A percentile compares a stretch with the other conserved stretches of the same genome.
Evolutionary conservation across 2,329 filamentous ascomycete genomes (phyloP).

Genomic region (Alternaria sp.): DNA sequence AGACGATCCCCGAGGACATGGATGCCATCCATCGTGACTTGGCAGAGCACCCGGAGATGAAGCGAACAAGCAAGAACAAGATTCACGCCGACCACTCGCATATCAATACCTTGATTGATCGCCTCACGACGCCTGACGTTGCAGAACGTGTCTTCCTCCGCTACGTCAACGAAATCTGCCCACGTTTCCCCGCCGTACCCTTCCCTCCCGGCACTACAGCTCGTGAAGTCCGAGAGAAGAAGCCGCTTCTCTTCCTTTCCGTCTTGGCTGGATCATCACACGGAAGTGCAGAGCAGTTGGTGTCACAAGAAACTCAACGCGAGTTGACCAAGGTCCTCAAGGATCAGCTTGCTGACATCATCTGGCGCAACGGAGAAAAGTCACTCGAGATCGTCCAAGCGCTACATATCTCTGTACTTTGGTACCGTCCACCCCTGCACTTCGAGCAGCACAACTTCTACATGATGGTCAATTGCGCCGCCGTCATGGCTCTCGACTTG

Average conservation of each 20-base stretch:
- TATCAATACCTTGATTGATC: conserved; percentile 52
- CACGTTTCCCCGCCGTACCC: conserved; percentile 66
- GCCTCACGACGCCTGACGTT: conserved; percentile 60
- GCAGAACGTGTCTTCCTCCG: conserved; percentile 66
- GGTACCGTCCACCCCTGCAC: conserved; percentile 84
- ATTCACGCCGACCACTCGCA: conserved; percentile 49
- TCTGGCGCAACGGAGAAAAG: conserved; percentile 80
- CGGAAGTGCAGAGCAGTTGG: conserved; percentile 53
- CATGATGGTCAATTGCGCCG: conserved; percentile 81
- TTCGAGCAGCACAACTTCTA: conserved; percentile 91
- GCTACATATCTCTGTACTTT: conserved; percentile 76
- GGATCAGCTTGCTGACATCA: conserved; percentile 74
- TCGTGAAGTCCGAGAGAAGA: conserved; percentile 63
- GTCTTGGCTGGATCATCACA: conserved; percentile 64
- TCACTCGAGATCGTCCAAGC: conserved; percentile 84
- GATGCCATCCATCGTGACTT: conserved; percentile 50
- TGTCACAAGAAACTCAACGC: conserved; percentile 66
- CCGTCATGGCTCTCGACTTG: conserved; percentile 83
- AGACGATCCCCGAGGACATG: conserved; percentile 52
- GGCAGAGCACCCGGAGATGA: conserved; percentile 48
- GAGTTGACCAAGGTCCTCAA: conserved; percentile 74
- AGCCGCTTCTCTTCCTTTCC: conserved; percentile 67
- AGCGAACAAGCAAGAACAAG: conserved; percentile 40
- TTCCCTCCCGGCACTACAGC: conserved; percentile 64
- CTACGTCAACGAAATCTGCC: conserved; percentile 63